A percentile compares a stretch with the other conserved stretches of the same genome.
Conservation (phyloP, 1,284 basidiomycete genomes). For the Austroboletus niveus region DNA sequence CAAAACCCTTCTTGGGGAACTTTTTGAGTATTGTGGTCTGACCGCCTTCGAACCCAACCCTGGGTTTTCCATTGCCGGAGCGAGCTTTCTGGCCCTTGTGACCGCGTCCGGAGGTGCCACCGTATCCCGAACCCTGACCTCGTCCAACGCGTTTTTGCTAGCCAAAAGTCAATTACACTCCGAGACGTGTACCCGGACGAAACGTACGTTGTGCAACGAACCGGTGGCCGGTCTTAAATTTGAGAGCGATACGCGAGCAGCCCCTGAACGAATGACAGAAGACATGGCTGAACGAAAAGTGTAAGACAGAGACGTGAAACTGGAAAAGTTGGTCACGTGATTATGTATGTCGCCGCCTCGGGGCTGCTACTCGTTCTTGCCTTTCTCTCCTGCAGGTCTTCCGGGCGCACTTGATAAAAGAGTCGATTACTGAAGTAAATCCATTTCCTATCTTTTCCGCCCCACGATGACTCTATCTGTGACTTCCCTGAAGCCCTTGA, state of each 20-base stretch:
- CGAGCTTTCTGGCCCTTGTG: conserved; percentile 96
- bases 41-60: conserved; percentile 89
- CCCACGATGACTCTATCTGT: conserved; percentile 10
- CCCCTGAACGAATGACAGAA: conserved; percentile 26
- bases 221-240: conserved; percentile 62
- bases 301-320: neutral
- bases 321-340: neutral
- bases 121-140: conserved; percentile 87
- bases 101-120: conserved; percentile 91
- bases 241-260: conserved; percentile 50
- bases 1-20: conserved; percentile 93
- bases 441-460: too few species aligned
- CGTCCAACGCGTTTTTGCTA: conserved; percentile 94
- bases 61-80: conserved; percentile 82
- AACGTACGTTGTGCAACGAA: conserved; percentile 59
- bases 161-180: conserved; percentile 1
- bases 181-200: neutral
- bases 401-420: too few species aligned
- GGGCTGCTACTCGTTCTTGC: too few species aligned
- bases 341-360: too few species aligned
- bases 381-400: neutral
- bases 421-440: too few species aligned
- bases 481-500: conserved; percentile 48
- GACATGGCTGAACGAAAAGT: conserved; percentile 24
- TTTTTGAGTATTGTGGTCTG: conserved; percentile 92